phyloP scores from a whole-genome alignment of 345 rosid species.

The Hevea brasiliensis region DNA sequence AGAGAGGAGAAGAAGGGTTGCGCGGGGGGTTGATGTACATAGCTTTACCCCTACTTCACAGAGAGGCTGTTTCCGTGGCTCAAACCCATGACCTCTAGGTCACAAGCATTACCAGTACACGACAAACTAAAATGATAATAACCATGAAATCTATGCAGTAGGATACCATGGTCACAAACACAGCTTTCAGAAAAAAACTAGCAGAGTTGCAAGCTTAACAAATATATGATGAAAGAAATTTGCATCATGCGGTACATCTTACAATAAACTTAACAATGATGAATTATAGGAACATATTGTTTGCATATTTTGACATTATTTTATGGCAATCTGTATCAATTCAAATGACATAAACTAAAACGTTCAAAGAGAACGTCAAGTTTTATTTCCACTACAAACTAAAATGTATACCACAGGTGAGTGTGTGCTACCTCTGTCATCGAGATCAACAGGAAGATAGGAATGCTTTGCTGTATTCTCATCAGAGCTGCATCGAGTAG shows the following conservation, averaged over 20 bases:
- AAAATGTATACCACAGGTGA: background rate
- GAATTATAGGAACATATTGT: too few species aligned
- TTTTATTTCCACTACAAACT: background rate
- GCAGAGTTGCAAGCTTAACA: background rate
- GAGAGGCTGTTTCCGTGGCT: too few species aligned
- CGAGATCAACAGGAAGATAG: background rate
- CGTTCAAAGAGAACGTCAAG: background rate
- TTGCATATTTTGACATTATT: background rate
- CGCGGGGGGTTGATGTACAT: too few species aligned
- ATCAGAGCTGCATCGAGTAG: slow-evolving; percentile 9
- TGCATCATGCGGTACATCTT: background rate
- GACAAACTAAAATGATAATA: background rate
- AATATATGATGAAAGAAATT: background rate
- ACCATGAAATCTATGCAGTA: too few species aligned
- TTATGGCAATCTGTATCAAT: background rate
- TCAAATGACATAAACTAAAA: background rate
- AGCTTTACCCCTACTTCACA: too few species aligned
- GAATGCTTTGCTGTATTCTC: slow-evolving; percentile 11
- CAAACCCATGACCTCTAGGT: too few species aligned
- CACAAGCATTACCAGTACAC: background rate
- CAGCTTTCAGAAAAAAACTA: background rate
- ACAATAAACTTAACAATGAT: background rate
- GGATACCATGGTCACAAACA: background rate
- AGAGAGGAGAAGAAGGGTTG: too few species aligned
- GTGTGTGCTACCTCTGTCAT: slow-evolving; percentile 3